Evolutionary conservation across 2,329 filamentous ascomycete species (phyloP).

Genomic region (Sarocladium strictum): DNA sequence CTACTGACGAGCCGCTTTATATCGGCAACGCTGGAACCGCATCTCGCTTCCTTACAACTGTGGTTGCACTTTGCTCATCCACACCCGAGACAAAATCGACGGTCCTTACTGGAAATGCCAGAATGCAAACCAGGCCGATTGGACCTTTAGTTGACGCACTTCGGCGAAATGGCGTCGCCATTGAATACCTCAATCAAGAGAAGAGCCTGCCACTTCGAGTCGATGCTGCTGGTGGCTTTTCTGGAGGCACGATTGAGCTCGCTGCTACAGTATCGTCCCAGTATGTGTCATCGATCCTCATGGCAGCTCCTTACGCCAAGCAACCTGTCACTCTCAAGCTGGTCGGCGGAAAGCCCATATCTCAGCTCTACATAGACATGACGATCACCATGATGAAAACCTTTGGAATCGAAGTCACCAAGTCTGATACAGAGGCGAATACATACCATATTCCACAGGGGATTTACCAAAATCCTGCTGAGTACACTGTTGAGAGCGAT

Average conservation of each 20-base stretch:
- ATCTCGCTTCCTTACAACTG: slow-evolving; percentile 88
- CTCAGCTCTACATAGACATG: slow-evolving; percentile 97
- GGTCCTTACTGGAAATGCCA: slow-evolving; percentile 83
- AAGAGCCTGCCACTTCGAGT: slow-evolving; percentile 81
- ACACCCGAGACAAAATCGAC: slow-evolving; percentile 56
- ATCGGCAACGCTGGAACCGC: slow-evolving; percentile 96
- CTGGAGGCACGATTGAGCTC: slow-evolving; percentile 82
- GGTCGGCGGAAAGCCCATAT: slow-evolving; percentile 95
- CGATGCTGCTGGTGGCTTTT: slow-evolving; percentile 74
- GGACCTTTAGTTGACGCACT: slow-evolving; percentile 89
- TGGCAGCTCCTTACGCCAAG: slow-evolving; percentile 96
- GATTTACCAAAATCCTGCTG: slow-evolving; percentile 72
- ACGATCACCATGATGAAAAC: slow-evolving; percentile 95
- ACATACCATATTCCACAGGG: slow-evolving; percentile 92
- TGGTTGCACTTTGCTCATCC: slow-evolving; percentile 75
- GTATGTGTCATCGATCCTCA: slow-evolving; percentile 93
- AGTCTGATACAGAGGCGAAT: slow-evolving; percentile 72
- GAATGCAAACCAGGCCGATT: slow-evolving; percentile 95
- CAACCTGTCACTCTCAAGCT: slow-evolving; percentile 83
- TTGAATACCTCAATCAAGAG: slow-evolving; percentile 79
- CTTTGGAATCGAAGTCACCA: slow-evolving; percentile 78
- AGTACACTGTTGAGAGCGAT: slow-evolving; percentile 93
- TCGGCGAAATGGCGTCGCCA: slow-evolving; percentile 75
- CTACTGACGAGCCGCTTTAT: slow-evolving; percentile 73
- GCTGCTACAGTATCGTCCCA: slow-evolving; percentile 97